A percentile compares a stretch with the other conserved stretches of the same genome.
Conservation (phyloP, 1,284 basidiomycete species). For the Leccinum insolens region DNA sequence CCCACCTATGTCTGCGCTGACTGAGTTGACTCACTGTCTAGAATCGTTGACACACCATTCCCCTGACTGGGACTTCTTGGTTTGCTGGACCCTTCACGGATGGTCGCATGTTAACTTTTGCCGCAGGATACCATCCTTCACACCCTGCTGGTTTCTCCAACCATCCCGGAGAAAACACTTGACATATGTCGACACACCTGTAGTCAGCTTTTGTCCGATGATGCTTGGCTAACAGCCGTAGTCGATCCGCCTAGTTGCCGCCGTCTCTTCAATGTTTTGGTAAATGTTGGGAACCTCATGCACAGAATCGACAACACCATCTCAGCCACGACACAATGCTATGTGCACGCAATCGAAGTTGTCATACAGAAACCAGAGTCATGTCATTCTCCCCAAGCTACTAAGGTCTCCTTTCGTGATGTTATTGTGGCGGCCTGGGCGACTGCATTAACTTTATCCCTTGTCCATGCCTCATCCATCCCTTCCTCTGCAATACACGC, state of each 20-base stretch:
- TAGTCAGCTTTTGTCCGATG: constrained; percentile 34
- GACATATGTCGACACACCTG: constrained; percentile 35
- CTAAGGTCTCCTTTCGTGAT: constrained; percentile 35
- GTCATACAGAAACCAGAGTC: constrained; percentile 34
- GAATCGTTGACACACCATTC: constrained; percentile 27
- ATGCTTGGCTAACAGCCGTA: constrained; percentile 26
- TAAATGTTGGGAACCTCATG: constrained; percentile 40
- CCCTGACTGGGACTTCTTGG: constrained; percentile 37
- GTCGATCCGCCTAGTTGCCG: constrained; percentile 30
- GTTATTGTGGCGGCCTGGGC: constrained; percentile 40
- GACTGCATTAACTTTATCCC: constrained; percentile 31
- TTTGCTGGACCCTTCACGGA: constrained; percentile 19
- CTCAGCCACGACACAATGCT: constrained; percentile 38
- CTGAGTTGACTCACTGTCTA: constrained; percentile 30
- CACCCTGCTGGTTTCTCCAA: constrained; percentile 29
- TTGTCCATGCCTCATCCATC: constrained; percentile 22
- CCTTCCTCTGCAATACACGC: constrained; percentile 17
- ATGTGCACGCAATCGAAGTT: constrained; percentile 39
- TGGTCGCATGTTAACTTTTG: constrained; percentile 18
- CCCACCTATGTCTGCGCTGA: constrained; percentile 30
- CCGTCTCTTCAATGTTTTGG: constrained; percentile 37
- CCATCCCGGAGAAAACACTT: constrained; percentile 33
- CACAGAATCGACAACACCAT: constrained; percentile 36
- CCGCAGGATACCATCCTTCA: constrained; percentile 30
- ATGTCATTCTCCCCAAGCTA: constrained; percentile 17